Evolutionary conservation across 345 rosid genomes (phyloP).

Genomic region (Aquilaria malaccensis): DNA sequence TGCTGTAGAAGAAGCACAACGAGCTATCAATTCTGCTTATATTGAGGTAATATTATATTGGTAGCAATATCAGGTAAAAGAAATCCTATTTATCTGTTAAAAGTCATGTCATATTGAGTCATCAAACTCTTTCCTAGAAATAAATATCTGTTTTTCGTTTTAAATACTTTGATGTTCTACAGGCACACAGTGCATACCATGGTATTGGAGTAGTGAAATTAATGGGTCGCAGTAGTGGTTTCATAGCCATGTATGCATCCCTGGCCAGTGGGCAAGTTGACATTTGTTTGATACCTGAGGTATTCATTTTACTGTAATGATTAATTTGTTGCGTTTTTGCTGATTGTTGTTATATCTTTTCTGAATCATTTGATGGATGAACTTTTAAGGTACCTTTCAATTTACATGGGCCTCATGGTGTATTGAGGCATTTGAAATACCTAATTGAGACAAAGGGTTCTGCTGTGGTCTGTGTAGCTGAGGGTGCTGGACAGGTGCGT

Average conservation of each 20-base stretch:
- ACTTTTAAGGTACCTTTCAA: constrained; percentile 64
- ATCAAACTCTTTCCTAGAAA: constrained; percentile 11
- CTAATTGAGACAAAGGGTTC: constrained; percentile 94
- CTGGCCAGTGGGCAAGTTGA: constrained; percentile 98
- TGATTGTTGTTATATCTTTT: constrained; percentile 3
- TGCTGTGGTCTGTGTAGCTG: constrained; percentile 94
- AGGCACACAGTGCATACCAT: constrained; percentile 99
- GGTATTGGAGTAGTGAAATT: constrained; percentile 92
- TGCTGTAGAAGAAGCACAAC: constrained; percentile 98
- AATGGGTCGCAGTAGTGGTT: constrained; percentile 99
- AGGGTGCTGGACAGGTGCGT: constrained; percentile 98
- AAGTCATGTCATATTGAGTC: background rate
- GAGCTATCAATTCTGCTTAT: constrained; percentile 96
- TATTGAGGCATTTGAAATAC: constrained; percentile 78
- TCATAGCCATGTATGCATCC: constrained; percentile 96
- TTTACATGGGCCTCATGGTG: constrained; percentile 90
- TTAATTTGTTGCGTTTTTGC: constrained; percentile 1
- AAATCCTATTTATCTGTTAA: background rate
- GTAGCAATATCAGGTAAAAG: background rate
- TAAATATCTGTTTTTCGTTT: constrained; percentile 1
- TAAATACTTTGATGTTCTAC: constrained; percentile 7
- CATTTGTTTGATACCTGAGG: constrained; percentile 98
- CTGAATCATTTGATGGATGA: constrained; percentile 1
- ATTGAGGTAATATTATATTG: constrained; percentile 61
- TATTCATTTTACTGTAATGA: constrained; percentile 15